Percentiles rank a stretch among this genome's conserved stretches.
phyloP scores from a whole-genome alignment of 1,284 basidiomycete species.

The Earliella scabrosa region DNA sequence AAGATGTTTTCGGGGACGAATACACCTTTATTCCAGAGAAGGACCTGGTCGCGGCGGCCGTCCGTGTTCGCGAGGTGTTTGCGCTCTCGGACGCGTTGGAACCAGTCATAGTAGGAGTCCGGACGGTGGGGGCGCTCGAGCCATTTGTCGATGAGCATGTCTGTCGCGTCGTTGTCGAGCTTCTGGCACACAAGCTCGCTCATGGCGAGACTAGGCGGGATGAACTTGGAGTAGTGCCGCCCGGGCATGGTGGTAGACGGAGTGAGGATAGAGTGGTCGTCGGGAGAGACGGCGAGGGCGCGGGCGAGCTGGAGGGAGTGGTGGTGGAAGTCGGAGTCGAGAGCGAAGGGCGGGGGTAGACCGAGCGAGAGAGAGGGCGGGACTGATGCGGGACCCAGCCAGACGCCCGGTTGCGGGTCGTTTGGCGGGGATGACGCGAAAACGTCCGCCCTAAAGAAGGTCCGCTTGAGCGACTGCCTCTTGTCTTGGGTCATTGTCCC shows the following conservation, averaged over 20 bases:
- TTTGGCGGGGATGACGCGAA: slow-evolving; percentile 26
- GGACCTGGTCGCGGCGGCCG: slow-evolving; percentile 55
- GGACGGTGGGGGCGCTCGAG: slow-evolving; percentile 65
- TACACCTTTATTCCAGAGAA: slow-evolving; percentile 77
- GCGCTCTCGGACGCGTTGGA: slow-evolving; percentile 65
- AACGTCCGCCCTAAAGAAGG: slow-evolving; percentile 29
- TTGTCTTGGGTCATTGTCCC: not conserved
- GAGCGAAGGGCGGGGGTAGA: not conserved
- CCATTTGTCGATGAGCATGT: slow-evolving; percentile 80
- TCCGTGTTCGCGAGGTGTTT: slow-evolving; percentile 48
- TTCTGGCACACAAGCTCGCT: slow-evolving; percentile 77
- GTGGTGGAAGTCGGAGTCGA: slow-evolving; percentile 4
- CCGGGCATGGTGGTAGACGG: slow-evolving; percentile 21
- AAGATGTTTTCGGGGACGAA: slow-evolving; percentile 79
- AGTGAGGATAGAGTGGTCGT: not conserved
- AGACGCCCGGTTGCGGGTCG: slow-evolving; percentile 11
- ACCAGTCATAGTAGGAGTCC: slow-evolving; percentile 77
- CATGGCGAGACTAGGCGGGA: slow-evolving; percentile 66
- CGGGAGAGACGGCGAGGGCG: slow-evolving; percentile 3
- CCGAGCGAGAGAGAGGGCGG: no score
- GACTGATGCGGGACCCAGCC: slow-evolving; percentile 4
- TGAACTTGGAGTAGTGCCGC: slow-evolving; percentile 64
- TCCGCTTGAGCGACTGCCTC: slow-evolving; percentile 7
- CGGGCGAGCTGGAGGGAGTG: slow-evolving; percentile 9
- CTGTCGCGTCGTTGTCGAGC: slow-evolving; percentile 71